Evolutionary conservation across 192 early-diverging fungal species (phyloP), one percentile per base, ranked within the genome.

Genomic region (Coemansia sp.): DNA sequence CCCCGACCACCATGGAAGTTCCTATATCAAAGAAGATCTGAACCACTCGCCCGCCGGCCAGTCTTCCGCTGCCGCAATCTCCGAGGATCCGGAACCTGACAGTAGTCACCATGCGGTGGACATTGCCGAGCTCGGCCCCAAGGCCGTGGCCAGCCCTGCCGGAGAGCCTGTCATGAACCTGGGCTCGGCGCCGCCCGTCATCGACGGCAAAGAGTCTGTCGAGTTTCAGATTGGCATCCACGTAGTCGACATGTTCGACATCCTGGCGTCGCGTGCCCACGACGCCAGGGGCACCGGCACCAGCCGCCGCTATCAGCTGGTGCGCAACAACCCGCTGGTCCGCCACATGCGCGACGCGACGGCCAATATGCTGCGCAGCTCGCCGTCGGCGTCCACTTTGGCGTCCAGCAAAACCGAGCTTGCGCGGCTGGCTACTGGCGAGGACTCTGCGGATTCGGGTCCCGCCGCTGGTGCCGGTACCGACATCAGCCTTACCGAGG

Each of bases 231-330:
- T 86, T 25, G 85, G 83, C 58, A 79, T 78, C 27, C 73, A 84
- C 46, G 83, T 97, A 6, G 75, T 86, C n/a, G 95, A 97, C 62
- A 78, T 97, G 32, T 87, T 93, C 38, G 92, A 93, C 60, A 82
- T 86, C 6, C 79, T 71, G 23, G 74, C 64, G 6, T 65, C 74
- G 14, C 74, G 65, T 33, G 69, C 57, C 11, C 46, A 42, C 54
- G 56, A 63, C 38, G 19, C 38, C 4, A 35, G 50, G 16, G 30
- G 61, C 54, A 30, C 31, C 11, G 60, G 56, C 52, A 44, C 35
- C 24, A 45, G 64, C 6, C 60, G 74, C 31, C 60, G 74, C 32
- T 67, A 71, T 57, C 69, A 71, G 57, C 61, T 77, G 42, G 69
- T 77, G 40, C 71, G 56, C 57, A 73, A 67, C 61, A 73, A 71